phyloP scores from a whole-genome alignment of 2,329 filamentous ascomycete species.

The Huntiella decipiens region DNA sequence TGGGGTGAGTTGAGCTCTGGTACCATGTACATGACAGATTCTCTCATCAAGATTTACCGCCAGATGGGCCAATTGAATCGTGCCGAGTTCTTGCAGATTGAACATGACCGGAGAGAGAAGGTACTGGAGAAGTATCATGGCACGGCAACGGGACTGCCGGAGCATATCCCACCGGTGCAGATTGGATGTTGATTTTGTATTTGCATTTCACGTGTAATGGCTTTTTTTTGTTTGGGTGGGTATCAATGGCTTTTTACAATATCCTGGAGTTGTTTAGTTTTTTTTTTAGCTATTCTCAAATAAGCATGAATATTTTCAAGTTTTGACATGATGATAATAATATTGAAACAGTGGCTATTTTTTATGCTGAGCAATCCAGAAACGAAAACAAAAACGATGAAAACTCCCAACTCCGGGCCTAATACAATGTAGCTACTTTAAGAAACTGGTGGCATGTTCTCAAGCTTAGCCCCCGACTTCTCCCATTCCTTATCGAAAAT shows the following conservation, averaged over 20 bases:
- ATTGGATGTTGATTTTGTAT: slow-evolving; percentile 4
- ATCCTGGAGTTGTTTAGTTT: background rate
- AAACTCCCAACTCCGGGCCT: background rate
- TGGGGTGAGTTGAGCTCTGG: slow-evolving; percentile 9
- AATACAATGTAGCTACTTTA: background rate
- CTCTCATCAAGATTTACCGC: slow-evolving; percentile 10
- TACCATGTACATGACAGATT: slow-evolving; percentile 10
- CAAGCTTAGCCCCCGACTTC: slow-evolving; percentile 50
- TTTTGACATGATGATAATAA: background rate
- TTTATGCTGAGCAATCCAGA: background rate
- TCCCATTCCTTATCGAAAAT: slow-evolving; percentile 63
- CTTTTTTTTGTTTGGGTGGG: background rate
- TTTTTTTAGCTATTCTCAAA: background rate
- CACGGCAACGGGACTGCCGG: slow-evolving; percentile 1
- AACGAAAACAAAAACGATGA: background rate
- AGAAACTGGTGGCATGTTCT: slow-evolving; percentile 39
- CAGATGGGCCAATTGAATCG: slow-evolving; percentile 7
- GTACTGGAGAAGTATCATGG: slow-evolving; percentile 8
- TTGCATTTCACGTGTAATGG: background rate
- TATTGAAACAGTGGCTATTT: background rate
- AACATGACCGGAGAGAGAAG: slow-evolving; percentile 5
- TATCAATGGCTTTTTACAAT: background rate
- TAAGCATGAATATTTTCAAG: background rate
- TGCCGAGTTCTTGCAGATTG: slow-evolving; percentile 1
- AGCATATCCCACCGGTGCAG: slow-evolving; percentile 7